phyloP scores from a whole-genome alignment of 441 rosid genomes.

The Viola pubescens region DNA sequence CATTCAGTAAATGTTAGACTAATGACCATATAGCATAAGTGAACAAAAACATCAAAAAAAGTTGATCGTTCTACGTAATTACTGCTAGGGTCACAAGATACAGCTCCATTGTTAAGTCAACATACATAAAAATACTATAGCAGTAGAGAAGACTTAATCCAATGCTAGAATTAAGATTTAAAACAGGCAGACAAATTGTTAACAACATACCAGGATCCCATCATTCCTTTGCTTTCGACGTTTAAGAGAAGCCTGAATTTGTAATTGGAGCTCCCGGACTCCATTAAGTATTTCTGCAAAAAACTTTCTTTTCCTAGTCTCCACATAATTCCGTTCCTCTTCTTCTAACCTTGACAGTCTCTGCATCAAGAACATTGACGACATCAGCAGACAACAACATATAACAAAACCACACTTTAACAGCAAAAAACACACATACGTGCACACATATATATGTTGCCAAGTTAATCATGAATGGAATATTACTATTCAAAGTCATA shows the following conservation, averaged over 20 bases:
- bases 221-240: constrained; percentile 98
- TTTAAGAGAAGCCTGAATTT: constrained; percentile 71
- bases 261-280: constrained; percentile 83
- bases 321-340: constrained; percentile 72
- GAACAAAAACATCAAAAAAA: constrained; percentile 7
- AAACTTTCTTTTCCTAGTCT: constrained; percentile 79
- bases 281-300: constrained; percentile 87
- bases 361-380: constrained; percentile 38
- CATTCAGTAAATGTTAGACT: constrained; percentile 9
- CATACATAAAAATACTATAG: not conserved
- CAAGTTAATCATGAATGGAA: not conserved
- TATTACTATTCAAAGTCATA: constrained; percentile 4
- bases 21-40: not conserved
- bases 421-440: not conserved
- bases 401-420: not conserved
- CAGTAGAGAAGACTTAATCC: not conserved
- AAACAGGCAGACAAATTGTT: too few relatives aligned
- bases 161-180: not conserved
- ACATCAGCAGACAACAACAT: constrained; percentile 21
- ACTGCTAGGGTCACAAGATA: not conserved
- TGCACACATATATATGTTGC: not conserved
- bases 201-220: constrained; percentile 60
- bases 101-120: not conserved
- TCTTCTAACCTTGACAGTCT: constrained; percentile 82
- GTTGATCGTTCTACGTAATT: not conserved